A percentile compares a stretch with the other conserved stretches of the same genome.
phyloP scores from a whole-genome alignment of 345 rosid species.

The Mallotus nudiflorus region DNA sequence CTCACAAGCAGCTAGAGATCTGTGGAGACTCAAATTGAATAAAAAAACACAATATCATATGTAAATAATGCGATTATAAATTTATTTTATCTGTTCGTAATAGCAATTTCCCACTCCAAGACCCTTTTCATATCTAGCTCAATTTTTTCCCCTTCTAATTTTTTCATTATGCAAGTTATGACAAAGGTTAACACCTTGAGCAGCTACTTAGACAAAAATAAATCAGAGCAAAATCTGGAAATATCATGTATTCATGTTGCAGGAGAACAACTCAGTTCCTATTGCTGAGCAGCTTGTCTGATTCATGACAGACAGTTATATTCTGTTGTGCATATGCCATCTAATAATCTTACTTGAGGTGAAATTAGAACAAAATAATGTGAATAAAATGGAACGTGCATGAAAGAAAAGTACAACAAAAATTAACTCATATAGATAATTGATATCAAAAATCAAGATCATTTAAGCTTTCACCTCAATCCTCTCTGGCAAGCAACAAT shows the following conservation, averaged over 20 bases:
- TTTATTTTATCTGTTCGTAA: background rate
- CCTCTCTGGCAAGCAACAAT: constrained; percentile 96
- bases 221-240: background rate
- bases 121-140: background rate
- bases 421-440: background rate
- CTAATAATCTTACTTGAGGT: background rate
- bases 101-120: background rate
- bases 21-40: constrained; percentile 33
- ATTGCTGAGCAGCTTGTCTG: background rate
- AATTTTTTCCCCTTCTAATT: background rate
- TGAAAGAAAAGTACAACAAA: background rate
- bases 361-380: background rate
- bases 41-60: background rate
- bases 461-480: constrained; percentile 56
- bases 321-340: background rate
- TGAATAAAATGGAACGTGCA: background rate
- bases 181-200: too few species aligned
- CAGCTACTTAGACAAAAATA: background rate
- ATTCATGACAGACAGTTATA: background rate
- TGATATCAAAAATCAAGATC: background rate
- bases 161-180: background rate
- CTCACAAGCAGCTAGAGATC: constrained; percentile 95
- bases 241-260: background rate
- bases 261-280: background rate
- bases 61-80: background rate